These are phyloP conservation scores for Neonectria faginata DNA, from an alignment of 2,329 filamentous ascomycete species.

Conservation along the genomic window DNA sequence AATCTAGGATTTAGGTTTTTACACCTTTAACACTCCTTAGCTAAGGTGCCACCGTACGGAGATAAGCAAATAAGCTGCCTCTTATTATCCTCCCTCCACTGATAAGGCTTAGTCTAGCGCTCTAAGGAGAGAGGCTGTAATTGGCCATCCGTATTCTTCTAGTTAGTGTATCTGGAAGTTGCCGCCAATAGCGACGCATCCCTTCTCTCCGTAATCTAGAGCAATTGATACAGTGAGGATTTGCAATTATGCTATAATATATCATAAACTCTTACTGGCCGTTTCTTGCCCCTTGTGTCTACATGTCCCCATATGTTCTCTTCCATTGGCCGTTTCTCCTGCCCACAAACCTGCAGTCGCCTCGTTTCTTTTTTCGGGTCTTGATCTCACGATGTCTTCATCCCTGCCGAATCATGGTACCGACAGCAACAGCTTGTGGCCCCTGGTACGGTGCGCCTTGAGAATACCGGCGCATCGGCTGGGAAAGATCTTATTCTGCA, in stretches of 20 bases:
- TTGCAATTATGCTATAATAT: neutral
- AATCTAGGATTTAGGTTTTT: too few species aligned
- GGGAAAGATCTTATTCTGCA: conserved; percentile 11
- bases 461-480: neutral
- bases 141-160: neutral
- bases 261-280: neutral
- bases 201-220: neutral
- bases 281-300: neutral
- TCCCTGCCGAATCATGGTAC: neutral
- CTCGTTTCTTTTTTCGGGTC: neutral
- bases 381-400: neutral
- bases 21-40: too few species aligned
- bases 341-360: neutral
- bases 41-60: too few species aligned
- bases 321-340: neutral
- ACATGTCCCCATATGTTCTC: neutral
- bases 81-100: neutral
- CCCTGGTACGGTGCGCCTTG: conserved; percentile 16
- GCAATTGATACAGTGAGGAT: neutral
- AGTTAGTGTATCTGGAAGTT: conserved; percentile 2
- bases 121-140: neutral
- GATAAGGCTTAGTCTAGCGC: neutral
- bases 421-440: conserved; percentile 8
- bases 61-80: neutral
- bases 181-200: conserved; percentile 1